Base-by-base conservation (phyloP, 2,329 filamentous ascomycete genomes). In the Thermothelomyces thermophilus region DNA sequence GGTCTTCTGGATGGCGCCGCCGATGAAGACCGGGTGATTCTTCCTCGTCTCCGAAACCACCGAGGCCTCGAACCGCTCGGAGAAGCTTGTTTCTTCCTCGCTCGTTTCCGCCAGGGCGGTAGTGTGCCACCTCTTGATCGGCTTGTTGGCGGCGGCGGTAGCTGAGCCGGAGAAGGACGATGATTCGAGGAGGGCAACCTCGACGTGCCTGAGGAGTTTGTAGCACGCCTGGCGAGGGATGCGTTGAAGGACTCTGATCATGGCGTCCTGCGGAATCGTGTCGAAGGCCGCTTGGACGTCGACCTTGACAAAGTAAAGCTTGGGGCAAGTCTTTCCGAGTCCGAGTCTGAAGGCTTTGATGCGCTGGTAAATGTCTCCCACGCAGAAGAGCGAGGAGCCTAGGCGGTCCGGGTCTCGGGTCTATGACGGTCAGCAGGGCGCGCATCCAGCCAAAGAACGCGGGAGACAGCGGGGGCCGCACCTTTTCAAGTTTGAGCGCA, bases 281-380 rank as follows among this genome's bases (percentile, higher is more conserved):
- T 98, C 93, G 64, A 96, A 98, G 59, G 91, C 95, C 2, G 88
- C 82, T 63, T 87, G 80, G 17, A 98, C 90, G 62, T 98, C 93
- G 11, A 95, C 74, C 64, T 98, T 98, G 53, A 84, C 90, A 67
- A 97, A 95, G 67, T 87, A 97, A 1, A 96, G 68, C 4, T 67
- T 72, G 8, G 63, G 60, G 0, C 67, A 59, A 0, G 56, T 55
- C 1, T 66, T 51, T 0, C 68, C 66, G 10, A 86, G 64, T 0
- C 57, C 66, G 2, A 67, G 60, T 56, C 84, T 85, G 70, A 95
- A 97, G 0, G 57, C 60, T 53, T 84, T 86, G 19, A 98, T 68
- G 17, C 82, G 83, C 11, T 73, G 70, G 59, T 93, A 89, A 36
- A 98, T 82, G 47, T 95, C 89, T 2, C 82, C 79, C 2, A 93